Evolutionary conservation across 1,139 yeast genomes (phyloP).

Genomic region (Taphrina betulina): DNA sequence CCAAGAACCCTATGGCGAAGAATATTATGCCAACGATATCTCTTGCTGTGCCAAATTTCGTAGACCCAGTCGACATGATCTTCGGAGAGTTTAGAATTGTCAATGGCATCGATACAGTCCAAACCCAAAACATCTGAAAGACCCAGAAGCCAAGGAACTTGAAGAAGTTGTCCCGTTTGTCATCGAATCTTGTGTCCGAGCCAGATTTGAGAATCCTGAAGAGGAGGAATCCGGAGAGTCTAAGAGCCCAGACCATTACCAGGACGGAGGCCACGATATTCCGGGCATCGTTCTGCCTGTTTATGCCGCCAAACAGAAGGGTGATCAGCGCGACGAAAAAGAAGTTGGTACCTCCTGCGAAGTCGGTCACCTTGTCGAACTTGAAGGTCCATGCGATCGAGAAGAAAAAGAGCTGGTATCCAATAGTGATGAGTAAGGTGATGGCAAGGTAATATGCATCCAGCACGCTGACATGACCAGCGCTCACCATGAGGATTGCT

Average conservation of each 20-base stretch:
- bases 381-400: conserved; percentile 32
- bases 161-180: conserved; percentile 29
- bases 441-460: conserved; percentile 27
- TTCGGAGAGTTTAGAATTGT: conserved; percentile 21
- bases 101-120: conserved; percentile 29
- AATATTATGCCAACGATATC: conserved; percentile 29
- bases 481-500: neutral
- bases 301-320: conserved; percentile 27
- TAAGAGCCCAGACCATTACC: conserved; percentile 28
- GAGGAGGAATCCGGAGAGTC: conserved; percentile 31
- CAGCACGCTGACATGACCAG: conserved; percentile 23
- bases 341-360: conserved; percentile 32
- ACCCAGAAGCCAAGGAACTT: conserved; percentile 32
- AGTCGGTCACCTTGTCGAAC: conserved; percentile 30
- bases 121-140: conserved; percentile 30
- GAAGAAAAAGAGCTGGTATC: conserved; percentile 28
- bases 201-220: conserved; percentile 27
- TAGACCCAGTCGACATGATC: conserved; percentile 14
- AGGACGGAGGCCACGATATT: conserved; percentile 27
- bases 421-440: conserved; percentile 25
- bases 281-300: conserved; percentile 26
- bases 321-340: conserved; percentile 26
- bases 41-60: conserved; percentile 19
- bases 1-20: conserved; percentile 19
- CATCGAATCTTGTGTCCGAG: conserved; percentile 25